phyloP scores from a whole-genome alignment of 2,329 filamentous ascomycete species.

The Dothistroma pini region DNA sequence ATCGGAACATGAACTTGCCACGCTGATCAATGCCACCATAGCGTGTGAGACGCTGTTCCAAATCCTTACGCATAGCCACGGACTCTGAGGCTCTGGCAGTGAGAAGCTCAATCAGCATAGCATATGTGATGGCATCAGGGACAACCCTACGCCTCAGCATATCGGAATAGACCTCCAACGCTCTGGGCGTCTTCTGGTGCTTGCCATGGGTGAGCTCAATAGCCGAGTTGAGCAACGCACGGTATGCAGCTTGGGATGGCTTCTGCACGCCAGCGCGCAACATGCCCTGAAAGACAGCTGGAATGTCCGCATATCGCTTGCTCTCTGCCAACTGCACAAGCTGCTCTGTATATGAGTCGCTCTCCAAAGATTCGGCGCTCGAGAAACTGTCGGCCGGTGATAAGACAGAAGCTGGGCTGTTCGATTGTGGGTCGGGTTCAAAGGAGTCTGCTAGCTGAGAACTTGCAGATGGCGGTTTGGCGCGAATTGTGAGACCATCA shows the following conservation, averaged over 20 bases:
- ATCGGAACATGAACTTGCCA: conserved; percentile 83
- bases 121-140: conserved; percentile 82
- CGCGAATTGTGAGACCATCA: conserved; percentile 24
- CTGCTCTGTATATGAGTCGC: conserved; percentile 70
- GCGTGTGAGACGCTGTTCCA: conserved; percentile 78
- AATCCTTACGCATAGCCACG: conserved; percentile 63
- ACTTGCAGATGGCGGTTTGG: conserved; percentile 17
- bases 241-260: conserved; percentile 85
- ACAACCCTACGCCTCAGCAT: conserved; percentile 84
- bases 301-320: conserved; percentile 80
- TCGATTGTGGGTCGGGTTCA: conserved; percentile 21
- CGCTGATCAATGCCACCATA: conserved; percentile 82
- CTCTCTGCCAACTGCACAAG: conserved; percentile 69
- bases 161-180: conserved; percentile 90
- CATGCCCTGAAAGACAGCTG: conserved; percentile 85
- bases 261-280: conserved; percentile 73
- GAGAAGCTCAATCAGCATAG: conserved; percentile 78
- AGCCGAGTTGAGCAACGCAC: conserved; percentile 79
- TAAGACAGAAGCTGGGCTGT: conserved; percentile 27
- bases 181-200: conserved; percentile 83
- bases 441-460: conserved; percentile 15
- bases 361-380: conserved; percentile 59
- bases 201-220: conserved; percentile 76
- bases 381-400: conserved; percentile 31
- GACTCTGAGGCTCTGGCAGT: conserved; percentile 78